Evolutionary conservation across 2,329 filamentous ascomycete species (phyloP).

Genomic region (Talaromyces sp.): DNA sequence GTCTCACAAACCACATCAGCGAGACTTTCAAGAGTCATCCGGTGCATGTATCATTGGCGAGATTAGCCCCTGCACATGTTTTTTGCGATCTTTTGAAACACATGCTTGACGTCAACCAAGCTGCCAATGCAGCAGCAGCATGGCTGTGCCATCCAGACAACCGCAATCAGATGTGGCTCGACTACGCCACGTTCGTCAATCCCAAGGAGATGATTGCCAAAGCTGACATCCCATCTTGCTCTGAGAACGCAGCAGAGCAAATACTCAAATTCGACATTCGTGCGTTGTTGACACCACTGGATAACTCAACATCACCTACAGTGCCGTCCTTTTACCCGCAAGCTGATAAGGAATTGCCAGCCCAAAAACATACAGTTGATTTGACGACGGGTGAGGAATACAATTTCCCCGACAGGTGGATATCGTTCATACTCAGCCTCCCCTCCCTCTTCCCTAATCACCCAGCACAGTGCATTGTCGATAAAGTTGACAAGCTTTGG

Average conservation of each 20-base stretch:
- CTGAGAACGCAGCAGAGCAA: slow-evolving; percentile 28
- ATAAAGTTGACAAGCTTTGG: slow-evolving; percentile 41
- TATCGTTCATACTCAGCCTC: slow-evolving; percentile 39
- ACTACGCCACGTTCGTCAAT: slow-evolving; percentile 54
- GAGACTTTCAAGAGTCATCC: slow-evolving; percentile 83
- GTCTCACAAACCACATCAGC: slow-evolving; percentile 73
- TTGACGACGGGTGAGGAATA: slow-evolving; percentile 33
- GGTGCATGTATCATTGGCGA: slow-evolving; percentile 76
- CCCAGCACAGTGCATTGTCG: slow-evolving; percentile 40
- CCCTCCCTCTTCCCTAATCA: slow-evolving; percentile 36
- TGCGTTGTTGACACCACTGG: slow-evolving; percentile 37
- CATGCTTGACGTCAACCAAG: slow-evolving; percentile 83
- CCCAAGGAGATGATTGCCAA: slow-evolving; percentile 36
- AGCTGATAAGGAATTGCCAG: slow-evolving; percentile 26
- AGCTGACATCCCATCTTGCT: slow-evolving; percentile 37
- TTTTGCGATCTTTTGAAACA: slow-evolving; percentile 84
- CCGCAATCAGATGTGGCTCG: slow-evolving; percentile 89
- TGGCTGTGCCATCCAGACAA: slow-evolving; percentile 86
- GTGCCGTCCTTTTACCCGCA: slow-evolving; percentile 28
- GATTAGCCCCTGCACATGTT: slow-evolving; percentile 79
- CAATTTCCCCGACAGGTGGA: slow-evolving; percentile 47
- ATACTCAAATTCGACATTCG: slow-evolving; percentile 42
- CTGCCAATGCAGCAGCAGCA: slow-evolving; percentile 88
- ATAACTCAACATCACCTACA: slow-evolving; percentile 24
- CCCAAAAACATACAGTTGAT: slow-evolving; percentile 32